These are phyloP conservation scores for Quercus mongolica DNA, from an alignment of 306 rosid genomes.

Conservation along the genomic window DNA sequence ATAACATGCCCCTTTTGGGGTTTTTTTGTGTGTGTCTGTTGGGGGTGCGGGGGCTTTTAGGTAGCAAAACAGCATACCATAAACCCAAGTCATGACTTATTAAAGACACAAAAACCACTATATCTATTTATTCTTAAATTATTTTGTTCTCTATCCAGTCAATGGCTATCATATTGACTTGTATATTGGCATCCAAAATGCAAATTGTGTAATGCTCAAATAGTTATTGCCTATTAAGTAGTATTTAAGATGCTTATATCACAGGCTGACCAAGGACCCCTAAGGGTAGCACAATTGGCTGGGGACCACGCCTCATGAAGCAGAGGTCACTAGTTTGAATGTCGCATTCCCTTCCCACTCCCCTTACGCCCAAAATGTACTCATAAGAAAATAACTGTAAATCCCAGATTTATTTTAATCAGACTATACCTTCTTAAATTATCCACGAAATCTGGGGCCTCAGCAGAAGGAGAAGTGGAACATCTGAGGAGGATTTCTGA, in stretches of 20 bases:
- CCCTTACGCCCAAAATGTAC: too few relatives aligned
- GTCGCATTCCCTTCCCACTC: too few relatives aligned
- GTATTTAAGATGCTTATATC: background rate
- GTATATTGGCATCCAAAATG: background rate
- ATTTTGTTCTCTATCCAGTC: background rate
- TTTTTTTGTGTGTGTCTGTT: too few relatives aligned
- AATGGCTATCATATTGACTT: background rate
- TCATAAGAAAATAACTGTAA: background rate
- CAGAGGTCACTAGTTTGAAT: too few relatives aligned
- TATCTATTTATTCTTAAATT: background rate
- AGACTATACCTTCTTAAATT: conserved; percentile 54
- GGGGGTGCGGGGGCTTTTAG: too few relatives aligned
- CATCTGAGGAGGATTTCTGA: conserved; percentile 61
- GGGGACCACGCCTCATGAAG: too few relatives aligned
- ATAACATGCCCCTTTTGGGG: too few relatives aligned
- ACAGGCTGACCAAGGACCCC: background rate
- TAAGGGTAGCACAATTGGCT: too few relatives aligned
- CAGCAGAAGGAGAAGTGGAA: conserved; percentile 85
- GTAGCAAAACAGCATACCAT: background rate
- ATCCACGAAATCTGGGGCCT: conserved; percentile 71
- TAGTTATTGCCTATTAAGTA: background rate
- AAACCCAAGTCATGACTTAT: background rate
- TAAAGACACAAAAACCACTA: background rate
- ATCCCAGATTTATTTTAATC: conserved; percentile 5
- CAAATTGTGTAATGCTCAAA: background rate